These are phyloP conservation scores for Bipolaris sorokiniana DNA, from an alignment of 2,329 filamentous ascomycete species.

Conservation along the genomic window DNA sequence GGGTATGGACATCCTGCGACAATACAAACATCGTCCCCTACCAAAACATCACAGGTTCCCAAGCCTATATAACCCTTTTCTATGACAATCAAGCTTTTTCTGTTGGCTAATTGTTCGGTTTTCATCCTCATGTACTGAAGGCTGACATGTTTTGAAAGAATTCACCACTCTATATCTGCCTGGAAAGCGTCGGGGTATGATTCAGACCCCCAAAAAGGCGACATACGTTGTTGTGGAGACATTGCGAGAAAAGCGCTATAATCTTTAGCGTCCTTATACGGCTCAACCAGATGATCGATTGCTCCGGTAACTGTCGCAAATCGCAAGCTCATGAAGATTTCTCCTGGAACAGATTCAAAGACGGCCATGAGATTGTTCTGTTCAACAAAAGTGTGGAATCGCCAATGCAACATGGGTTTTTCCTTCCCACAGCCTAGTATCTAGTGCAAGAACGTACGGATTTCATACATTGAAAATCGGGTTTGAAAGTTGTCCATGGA, in stretches of 20 bases:
- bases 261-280: not conserved
- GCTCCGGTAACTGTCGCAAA: not conserved
- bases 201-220: not conserved
- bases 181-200: not conserved
- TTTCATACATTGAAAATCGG: not conserved
- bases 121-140: too few species aligned
- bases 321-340: not conserved
- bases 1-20: not conserved
- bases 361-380: not conserved
- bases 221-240: conserved; percentile 1
- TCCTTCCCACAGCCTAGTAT: not conserved
- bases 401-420: not conserved
- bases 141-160: not conserved
- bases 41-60: not conserved
- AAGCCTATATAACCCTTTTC: not conserved
- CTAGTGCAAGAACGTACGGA: not conserved
- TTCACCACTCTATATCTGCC: not conserved
- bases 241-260: not conserved
- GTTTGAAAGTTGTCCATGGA: not conserved
- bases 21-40: not conserved
- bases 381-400: not conserved
- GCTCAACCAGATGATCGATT: not conserved
- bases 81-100: not conserved
- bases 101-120: too few species aligned
- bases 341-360: not conserved